phyloP scores from a whole-genome alignment of 1,284 basidiomycete species.

The Malassezia pachydermatis region DNA sequence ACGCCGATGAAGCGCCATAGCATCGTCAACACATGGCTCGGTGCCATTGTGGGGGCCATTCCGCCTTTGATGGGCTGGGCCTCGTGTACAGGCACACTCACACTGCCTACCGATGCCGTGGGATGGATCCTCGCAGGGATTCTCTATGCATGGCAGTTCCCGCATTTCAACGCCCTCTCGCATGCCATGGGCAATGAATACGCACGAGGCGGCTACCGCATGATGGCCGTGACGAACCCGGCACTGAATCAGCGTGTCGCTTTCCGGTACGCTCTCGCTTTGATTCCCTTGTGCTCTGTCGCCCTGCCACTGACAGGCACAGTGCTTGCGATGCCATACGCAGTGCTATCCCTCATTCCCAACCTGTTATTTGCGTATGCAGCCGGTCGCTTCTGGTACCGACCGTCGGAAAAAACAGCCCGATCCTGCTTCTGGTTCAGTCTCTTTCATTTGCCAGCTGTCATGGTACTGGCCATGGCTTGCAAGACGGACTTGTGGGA shows the following conservation, averaged over 20 bases:
- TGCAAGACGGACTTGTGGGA: constrained; percentile 45
- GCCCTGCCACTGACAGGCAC: constrained; percentile 49
- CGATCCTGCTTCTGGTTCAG: constrained; percentile 59
- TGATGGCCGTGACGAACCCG: constrained; percentile 77
- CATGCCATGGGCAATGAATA: constrained; percentile 78
- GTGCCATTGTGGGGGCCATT: constrained; percentile 78
- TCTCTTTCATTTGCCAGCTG: constrained; percentile 80
- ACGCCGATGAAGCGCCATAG: constrained; percentile 86
- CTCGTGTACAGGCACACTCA: constrained; percentile 71
- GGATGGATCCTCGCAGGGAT: constrained; percentile 38
- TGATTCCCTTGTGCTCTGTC: constrained; percentile 72
- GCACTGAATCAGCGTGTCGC: constrained; percentile 73
- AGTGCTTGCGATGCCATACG: constrained; percentile 56
- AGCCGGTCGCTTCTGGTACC: constrained; percentile 66
- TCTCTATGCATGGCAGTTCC: constrained; percentile 96
- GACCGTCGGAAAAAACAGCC: constrained; percentile 56
- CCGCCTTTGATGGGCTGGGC: constrained; percentile 98
- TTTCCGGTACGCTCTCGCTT: constrained; percentile 68
- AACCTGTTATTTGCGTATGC: constrained; percentile 64
- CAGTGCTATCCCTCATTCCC: constrained; percentile 64
- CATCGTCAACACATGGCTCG: constrained; percentile 89
- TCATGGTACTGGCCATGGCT: constrained; percentile 82
- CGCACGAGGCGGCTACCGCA: constrained; percentile 83
- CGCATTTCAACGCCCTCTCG: constrained; percentile 91
- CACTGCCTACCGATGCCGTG: constrained; percentile 53